Evolutionary conservation across 306 rosid genomes (phyloP).

Genomic region (Begonia fuchsioides): DNA sequence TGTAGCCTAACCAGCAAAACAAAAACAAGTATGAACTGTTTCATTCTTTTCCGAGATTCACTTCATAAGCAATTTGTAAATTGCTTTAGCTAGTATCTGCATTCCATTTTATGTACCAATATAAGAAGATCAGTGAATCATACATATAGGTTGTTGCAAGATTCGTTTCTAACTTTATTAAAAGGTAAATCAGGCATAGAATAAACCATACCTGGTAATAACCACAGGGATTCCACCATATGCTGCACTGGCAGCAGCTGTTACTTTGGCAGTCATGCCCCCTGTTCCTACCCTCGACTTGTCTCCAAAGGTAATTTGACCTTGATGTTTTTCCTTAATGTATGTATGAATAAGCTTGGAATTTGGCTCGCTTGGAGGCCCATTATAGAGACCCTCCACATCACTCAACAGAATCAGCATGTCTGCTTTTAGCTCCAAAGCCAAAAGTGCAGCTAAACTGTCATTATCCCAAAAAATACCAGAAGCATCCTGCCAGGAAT

Average conservation of each 20-base stretch:
- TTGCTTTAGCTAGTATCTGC: no score
- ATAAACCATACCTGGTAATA: conserved; percentile 59
- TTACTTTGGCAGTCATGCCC: conserved; percentile 98
- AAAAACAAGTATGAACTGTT: no score
- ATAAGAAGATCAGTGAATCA: no score
- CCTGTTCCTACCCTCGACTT: conserved; percentile 99
- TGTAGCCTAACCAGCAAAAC: no score
- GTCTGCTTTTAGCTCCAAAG: conserved; percentile 93
- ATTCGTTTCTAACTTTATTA: no score
- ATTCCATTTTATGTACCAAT: no score
- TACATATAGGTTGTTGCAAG: no score
- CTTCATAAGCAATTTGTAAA: no score
- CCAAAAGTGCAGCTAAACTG: conserved; percentile 93
- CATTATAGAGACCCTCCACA: conserved; percentile 88
- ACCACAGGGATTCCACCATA: conserved; percentile 90
- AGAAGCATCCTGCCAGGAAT: conserved; percentile 66
- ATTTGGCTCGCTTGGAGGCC: conserved; percentile 91
- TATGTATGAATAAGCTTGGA: conserved; percentile 90
- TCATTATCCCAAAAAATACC: conserved; percentile 99
- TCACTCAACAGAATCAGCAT: conserved; percentile 93
- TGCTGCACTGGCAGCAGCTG: conserved; percentile 84
- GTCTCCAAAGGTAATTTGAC: conserved; percentile 91
- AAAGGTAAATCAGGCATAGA: background rate
- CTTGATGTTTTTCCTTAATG: conserved; percentile 75
- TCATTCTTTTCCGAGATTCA: no score